Conservation (phyloP, 257 asterid genomes). For the Ligustrum vulgare region DNA sequence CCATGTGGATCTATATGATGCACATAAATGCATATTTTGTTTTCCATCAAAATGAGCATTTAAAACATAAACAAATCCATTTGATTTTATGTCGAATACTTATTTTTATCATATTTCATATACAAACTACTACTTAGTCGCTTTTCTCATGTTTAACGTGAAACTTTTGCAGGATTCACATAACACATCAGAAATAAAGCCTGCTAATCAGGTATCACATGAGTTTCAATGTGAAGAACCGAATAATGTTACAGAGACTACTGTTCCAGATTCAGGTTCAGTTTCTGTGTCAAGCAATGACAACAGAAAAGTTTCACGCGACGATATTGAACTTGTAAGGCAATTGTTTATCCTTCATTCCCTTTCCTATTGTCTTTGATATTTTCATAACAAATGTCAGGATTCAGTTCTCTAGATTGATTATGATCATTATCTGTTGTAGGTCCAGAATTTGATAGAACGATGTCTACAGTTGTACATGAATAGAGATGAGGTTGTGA, state of each 20-base stretch:
- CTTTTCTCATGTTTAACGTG: neutral
- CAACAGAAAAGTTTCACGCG: slow-evolving; percentile 61
- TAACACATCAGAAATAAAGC: slow-evolving; percentile 45
- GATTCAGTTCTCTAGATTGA: neutral
- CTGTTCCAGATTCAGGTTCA: slow-evolving; percentile 63
- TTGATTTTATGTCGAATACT: no score
- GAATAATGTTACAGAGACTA: slow-evolving; percentile 42
- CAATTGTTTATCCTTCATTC: slow-evolving; percentile 2
- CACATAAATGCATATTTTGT: neutral
- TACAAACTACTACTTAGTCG: neutral
- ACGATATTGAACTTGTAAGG: slow-evolving; percentile 70
- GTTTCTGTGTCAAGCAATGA: slow-evolving; percentile 64
- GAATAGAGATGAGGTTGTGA: slow-evolving; percentile 70
- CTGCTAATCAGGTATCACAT: slow-evolving; percentile 40
- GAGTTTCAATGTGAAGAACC: slow-evolving; percentile 51
- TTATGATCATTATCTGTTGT: slow-evolving; percentile 7
- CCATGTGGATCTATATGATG: neutral
- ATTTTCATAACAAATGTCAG: neutral
- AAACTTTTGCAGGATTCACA: slow-evolving; percentile 37
- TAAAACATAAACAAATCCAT: neutral
- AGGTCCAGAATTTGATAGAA: slow-evolving; percentile 77
- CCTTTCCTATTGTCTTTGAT: neutral
- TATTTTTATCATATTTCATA: neutral
- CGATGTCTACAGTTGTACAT: slow-evolving; percentile 70
- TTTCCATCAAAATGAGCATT: neutral